Conservation (phyloP, 2,329 filamentous ascomycete genomes). For the Juglanconis oblonga region DNA sequence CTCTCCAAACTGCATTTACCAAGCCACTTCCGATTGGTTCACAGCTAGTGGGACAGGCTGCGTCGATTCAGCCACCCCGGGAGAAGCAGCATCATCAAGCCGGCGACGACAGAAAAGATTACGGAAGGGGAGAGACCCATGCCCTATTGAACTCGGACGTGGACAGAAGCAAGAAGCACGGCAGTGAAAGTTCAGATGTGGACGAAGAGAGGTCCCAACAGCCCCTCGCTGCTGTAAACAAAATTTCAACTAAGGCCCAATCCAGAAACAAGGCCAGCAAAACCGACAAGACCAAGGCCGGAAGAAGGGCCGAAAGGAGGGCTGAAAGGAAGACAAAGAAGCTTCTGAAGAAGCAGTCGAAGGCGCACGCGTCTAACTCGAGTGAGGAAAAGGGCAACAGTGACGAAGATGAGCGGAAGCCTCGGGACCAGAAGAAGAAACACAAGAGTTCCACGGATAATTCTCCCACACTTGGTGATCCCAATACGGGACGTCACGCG, state of each 20-base stretch:
- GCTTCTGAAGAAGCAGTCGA: background rate
- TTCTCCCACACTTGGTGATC: too few species aligned
- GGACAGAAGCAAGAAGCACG: too few species aligned
- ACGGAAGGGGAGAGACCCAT: background rate
- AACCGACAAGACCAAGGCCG: background rate
- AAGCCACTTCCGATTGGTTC: background rate
- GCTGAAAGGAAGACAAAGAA: background rate
- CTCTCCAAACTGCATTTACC: background rate
- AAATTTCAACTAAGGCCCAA: background rate
- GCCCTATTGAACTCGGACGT: too few species aligned
- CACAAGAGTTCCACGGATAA: background rate
- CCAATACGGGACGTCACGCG: too few species aligned
- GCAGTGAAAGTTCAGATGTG: background rate
- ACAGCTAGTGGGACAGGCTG: background rate
- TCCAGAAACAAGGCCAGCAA: background rate
- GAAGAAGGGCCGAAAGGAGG: background rate
- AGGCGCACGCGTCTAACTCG: background rate
- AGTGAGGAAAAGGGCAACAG: background rate
- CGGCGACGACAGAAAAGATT: background rate
- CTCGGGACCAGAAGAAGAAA: background rate
- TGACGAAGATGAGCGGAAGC: background rate
- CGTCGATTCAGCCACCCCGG: background rate
- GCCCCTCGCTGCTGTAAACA: background rate
- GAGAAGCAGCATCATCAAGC: background rate
- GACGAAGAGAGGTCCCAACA: background rate